Percentiles rank a stretch among this genome's conserved stretches.
Evolutionary conservation across 768 basidiomycete species (phyloP).

Genomic region (Rhodotorula paludigena): DNA sequence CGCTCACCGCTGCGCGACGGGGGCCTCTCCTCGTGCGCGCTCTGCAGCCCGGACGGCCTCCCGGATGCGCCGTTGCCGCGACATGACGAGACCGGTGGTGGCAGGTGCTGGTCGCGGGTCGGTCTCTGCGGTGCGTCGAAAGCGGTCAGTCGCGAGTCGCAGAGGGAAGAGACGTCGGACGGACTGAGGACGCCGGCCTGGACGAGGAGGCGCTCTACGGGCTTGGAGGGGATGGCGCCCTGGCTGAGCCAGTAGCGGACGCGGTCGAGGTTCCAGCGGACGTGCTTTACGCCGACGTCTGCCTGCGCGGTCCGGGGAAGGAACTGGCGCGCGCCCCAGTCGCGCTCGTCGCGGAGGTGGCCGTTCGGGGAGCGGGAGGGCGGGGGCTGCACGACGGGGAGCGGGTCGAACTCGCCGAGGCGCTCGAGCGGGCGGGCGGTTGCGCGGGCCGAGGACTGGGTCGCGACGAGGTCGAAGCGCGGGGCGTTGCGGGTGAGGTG

Average conservation of each 20-base stretch:
- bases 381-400: constrained; percentile 33
- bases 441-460: constrained; percentile 63
- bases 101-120: background rate
- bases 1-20: constrained; percentile 14
- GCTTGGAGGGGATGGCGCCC: constrained; percentile 75
- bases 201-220: constrained; percentile 70
- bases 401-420: constrained; percentile 77
- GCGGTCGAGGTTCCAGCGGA: constrained; percentile 86
- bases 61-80: constrained; percentile 18
- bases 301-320: background rate
- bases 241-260: constrained; percentile 82
- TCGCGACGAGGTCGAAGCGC: constrained; percentile 79
- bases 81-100: background rate
- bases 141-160: background rate
- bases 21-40: constrained; percentile 12
- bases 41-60: constrained; percentile 22
- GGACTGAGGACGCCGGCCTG: constrained; percentile 56
- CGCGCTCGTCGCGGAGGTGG: background rate
- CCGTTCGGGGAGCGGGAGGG: constrained; percentile 13
- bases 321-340: constrained; percentile 40
- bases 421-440: constrained; percentile 83
- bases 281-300: constrained; percentile 55
- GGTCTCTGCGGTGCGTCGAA: background rate
- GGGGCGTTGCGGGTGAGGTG: constrained; percentile 64
- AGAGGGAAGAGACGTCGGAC: background rate